Evolutionary conservation across 2,329 filamentous ascomycete genomes (phyloP), one percentile per base, ranked within the genome.

Genomic region (Sporothrix luriei): DNA sequence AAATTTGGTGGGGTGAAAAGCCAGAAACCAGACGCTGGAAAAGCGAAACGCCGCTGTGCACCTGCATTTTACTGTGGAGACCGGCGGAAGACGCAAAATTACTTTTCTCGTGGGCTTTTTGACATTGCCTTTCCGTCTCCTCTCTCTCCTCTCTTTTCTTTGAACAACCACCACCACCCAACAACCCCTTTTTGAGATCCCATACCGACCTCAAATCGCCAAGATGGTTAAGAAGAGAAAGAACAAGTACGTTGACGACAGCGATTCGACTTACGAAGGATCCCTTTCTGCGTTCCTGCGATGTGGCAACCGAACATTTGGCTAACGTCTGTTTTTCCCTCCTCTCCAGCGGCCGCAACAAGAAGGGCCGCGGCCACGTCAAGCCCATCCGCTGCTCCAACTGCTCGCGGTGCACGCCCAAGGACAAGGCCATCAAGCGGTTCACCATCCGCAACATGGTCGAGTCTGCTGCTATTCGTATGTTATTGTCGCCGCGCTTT

Each of bases 381-480:
- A 99, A 99, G 90, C 96, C 95, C 81, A 97, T 99, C 87, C 92
- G 86, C 78, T 88, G 86, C 86, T 85, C 83, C 83, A 88, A 88
- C 86, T 88, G 86, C 86, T 87, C 86, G 81, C 88, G 91, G 85
- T 93, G 91, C 88, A 96, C 92, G 73, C 94, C 94, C 83, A 99
- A 99, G 91, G 95, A 99, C 82, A 99, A 99, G 93, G 95, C 96
- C 78, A 98, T 99, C 90, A 99, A 99, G 93, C 90, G 95, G 86
- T 99, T 99, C 89, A 99, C 95, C 86, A 88, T 99, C 89, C 91
- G 95, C 84, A 98, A 99, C 91, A 99, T 99, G 95, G 95, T 99
- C 77, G 95, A 99, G 87, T 97, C 94, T 80, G 95, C 96, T 81
- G 95, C 95, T 81, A 98, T 99, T 84, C 95, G 96, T 98, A 94